Conservation (phyloP, 2,329 filamentous ascomycete genomes). For the Teratosphaeria pseudoeucalypti region DNA sequence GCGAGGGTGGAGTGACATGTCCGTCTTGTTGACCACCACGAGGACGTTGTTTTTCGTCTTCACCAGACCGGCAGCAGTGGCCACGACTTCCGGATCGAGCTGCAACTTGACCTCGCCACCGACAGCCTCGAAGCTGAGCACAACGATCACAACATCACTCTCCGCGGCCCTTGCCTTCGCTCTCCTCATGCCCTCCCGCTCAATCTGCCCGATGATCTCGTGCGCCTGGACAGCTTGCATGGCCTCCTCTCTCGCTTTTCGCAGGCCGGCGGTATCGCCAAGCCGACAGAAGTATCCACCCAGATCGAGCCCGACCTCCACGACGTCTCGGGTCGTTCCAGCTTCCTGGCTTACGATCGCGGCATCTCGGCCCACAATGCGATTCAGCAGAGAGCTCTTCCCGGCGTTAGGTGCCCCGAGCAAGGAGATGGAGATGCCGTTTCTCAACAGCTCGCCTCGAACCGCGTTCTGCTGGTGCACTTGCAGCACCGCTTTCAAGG, state of each 20-base stretch:
- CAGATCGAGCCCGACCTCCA: conserved; percentile 84
- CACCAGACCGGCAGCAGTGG: conserved; percentile 42
- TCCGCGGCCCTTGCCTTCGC: conserved; percentile 71
- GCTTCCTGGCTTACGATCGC: conserved; percentile 91
- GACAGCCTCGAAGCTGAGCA: conserved; percentile 59
- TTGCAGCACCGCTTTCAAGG: conserved; percentile 52
- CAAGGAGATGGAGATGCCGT: conserved; percentile 75
- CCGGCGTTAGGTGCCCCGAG: conserved; percentile 88
- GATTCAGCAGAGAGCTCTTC: conserved; percentile 88
- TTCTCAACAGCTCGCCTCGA: conserved; percentile 70
- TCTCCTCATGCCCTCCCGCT: conserved; percentile 80
- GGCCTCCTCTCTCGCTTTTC: conserved; percentile 25
- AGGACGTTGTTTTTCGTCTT: conserved; percentile 43
- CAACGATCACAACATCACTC: conserved; percentile 74
- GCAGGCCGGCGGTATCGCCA: conserved; percentile 86
- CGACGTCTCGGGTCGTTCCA: conserved; percentile 86
- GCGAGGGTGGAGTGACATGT: conserved; percentile 35
- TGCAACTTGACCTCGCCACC: conserved; percentile 11
- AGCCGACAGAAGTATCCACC: conserved; percentile 86
- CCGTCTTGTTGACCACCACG: conserved; percentile 52
- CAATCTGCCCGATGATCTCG: conserved; percentile 57
- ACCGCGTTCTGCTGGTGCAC: conserved; percentile 67
- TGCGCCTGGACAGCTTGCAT: conserved; percentile 5
- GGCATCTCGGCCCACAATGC: conserved; percentile 80
- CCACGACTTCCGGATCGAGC: conserved; percentile 46